A percentile compares a stretch with the other conserved stretches of the same genome.
These are phyloP conservation scores for Kwoniella europaea DNA, from an alignment of 768 basidiomycete genomes.

Conservation along the genomic window DNA sequence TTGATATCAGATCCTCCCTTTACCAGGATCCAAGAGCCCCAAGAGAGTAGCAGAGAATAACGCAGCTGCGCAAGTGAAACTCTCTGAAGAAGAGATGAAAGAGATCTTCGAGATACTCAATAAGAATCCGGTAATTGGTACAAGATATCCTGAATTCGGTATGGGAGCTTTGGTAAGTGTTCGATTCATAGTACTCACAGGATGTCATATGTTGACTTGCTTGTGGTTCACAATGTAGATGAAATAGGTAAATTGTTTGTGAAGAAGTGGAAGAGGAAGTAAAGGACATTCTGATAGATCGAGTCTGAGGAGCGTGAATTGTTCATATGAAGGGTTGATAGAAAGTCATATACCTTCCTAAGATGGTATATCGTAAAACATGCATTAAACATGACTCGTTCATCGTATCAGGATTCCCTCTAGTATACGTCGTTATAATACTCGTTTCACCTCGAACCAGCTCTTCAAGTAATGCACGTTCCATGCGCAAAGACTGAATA, in stretches of 20 bases:
- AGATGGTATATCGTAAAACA: neutral
- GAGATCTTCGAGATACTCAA: constrained; percentile 58
- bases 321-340: too few relatives aligned
- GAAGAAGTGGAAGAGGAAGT: too few relatives aligned
- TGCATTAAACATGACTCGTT: neutral
- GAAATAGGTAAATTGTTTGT: neutral
- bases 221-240: neutral
- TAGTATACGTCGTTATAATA: constrained; percentile 63
- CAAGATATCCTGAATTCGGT: neutral
- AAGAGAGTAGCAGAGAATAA: constrained; percentile 63
- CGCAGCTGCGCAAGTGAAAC: constrained; percentile 59
- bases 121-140: constrained; percentile 7
- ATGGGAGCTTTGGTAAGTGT: neutral
- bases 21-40: constrained; percentile 61
- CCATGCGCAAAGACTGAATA: constrained; percentile 92
- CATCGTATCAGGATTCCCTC: too few relatives aligned
- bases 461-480: constrained; percentile 97
- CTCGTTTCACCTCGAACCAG: constrained; percentile 89
- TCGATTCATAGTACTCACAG: neutral
- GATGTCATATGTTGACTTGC: too few relatives aligned
- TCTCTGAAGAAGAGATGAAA: constrained; percentile 60
- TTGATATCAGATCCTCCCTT: constrained; percentile 50
- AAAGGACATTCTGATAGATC: too few relatives aligned
- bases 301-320: too few relatives aligned
- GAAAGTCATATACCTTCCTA: too few relatives aligned